These are phyloP conservation scores for Nemania serpens DNA, from an alignment of 2,329 filamentous ascomycete genomes.

Conservation along the genomic window DNA sequence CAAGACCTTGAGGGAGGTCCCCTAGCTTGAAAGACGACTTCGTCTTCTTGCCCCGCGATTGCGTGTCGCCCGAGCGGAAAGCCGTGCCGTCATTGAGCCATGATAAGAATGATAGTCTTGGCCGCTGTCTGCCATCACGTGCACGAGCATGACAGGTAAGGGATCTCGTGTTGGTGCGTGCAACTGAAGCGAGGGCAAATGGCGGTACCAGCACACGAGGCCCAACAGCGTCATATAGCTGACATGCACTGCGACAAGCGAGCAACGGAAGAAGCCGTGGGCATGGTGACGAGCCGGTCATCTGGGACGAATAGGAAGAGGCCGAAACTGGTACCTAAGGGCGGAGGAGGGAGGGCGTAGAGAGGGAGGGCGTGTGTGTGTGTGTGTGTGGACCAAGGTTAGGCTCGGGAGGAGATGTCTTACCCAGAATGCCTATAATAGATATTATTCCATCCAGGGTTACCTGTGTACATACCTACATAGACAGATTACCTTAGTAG, in stretches of 20 bases:
- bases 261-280: slow-evolving; percentile 33
- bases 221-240: slow-evolving; percentile 16
- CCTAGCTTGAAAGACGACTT: slow-evolving; percentile 58
- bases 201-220: slow-evolving; percentile 10
- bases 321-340: no score
- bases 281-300: slow-evolving; percentile 29
- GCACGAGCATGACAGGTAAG: slow-evolving; percentile 14
- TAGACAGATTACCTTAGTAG: no score
- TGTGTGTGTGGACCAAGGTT: neutral
- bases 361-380: neutral
- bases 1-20: slow-evolving; percentile 60
- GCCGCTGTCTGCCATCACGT: slow-evolving; percentile 19
- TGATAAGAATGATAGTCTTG: neutral
- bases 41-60: slow-evolving; percentile 58
- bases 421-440: no score
- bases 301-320: slow-evolving; percentile 27
- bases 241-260: slow-evolving; percentile 24
- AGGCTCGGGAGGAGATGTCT: no score
- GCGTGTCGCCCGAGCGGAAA: slow-evolving; percentile 14
- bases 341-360: no score
- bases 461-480: no score
- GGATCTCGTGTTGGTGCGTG: slow-evolving; percentile 9
- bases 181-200: slow-evolving; percentile 16
- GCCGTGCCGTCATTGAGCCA: slow-evolving; percentile 1
- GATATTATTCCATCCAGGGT: no score